These are phyloP conservation scores for Nematocida minor DNA, from an alignment of 371 early-diverging fungal species.

Conservation along the genomic window DNA sequence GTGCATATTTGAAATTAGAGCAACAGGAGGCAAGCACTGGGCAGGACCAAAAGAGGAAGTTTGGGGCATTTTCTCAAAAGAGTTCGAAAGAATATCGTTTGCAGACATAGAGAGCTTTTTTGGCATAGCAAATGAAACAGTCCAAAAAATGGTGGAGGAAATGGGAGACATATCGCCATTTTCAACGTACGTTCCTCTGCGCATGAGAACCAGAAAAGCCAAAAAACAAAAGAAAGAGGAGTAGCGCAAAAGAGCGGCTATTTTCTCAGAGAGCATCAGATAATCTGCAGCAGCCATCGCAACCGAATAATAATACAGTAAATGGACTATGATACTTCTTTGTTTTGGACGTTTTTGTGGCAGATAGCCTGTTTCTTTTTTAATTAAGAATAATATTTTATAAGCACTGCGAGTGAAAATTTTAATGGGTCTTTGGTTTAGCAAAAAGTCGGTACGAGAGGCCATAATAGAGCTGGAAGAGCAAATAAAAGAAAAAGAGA, in stretches of 20 bases:
- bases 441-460: conserved; percentile 35
- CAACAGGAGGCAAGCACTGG: conserved; percentile 35
- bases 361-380: background rate
- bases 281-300: too few species aligned
- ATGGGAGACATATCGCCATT: conserved; percentile 55
- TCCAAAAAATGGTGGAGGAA: conserved; percentile 52
- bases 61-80: conserved; percentile 4
- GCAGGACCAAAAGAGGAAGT: background rate
- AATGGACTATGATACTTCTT: too few species aligned
- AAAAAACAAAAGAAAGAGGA: conserved; percentile 4
- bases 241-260: too few species aligned
- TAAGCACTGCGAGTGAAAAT: background rate
- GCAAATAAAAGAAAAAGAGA: conserved; percentile 54
- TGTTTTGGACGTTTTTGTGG: background rate
- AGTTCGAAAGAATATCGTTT: conserved; percentile 13
- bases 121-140: conserved; percentile 50
- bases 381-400: conserved; percentile 40
- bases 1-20: conserved; percentile 43
- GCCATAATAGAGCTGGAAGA: conserved; percentile 17
- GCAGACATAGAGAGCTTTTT: conserved; percentile 53
- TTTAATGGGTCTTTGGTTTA: conserved; percentile 33
- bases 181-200: conserved; percentile 45
- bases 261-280: too few species aligned
- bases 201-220: conserved; percentile 29
- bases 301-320: too few species aligned